Conservation (phyloP, 2,329 filamentous ascomycete genomes). For the Ophiostoma angusticollis region DNA sequence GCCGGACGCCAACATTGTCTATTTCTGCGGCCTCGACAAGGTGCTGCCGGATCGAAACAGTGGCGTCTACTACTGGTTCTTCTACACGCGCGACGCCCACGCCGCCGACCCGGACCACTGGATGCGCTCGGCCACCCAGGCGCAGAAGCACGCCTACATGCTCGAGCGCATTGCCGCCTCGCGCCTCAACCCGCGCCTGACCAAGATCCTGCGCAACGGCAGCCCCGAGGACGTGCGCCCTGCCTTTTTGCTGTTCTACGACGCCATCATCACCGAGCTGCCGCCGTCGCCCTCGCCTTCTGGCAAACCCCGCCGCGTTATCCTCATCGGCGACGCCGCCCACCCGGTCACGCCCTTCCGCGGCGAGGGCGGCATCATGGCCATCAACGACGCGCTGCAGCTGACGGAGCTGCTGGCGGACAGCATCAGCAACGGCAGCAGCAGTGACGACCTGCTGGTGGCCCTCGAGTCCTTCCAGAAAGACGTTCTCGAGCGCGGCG, state of each 20-base stretch:
- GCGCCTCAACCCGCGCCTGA: constrained; percentile 9
- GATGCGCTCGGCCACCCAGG: constrained; percentile 15
- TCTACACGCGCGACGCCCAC: constrained; percentile 13
- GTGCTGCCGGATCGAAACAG: constrained; percentile 12
- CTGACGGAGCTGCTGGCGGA: constrained; percentile 17
- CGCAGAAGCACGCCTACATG: constrained; percentile 8
- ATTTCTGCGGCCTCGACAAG: constrained; percentile 18
- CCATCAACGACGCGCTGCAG: constrained; percentile 26
- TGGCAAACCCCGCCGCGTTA: constrained; percentile 19
- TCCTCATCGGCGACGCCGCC: constrained; percentile 32
- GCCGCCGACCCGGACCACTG: constrained; percentile 22
- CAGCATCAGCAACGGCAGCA: constrained; percentile 4
- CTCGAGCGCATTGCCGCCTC: background rate
- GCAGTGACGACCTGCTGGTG: constrained; percentile 4
- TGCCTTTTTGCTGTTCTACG: constrained; percentile 9
- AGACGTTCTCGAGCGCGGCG: constrained; percentile 18
- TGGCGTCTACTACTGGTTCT: constrained; percentile 20
- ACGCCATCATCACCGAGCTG: constrained; percentile 22
- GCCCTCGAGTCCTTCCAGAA: constrained; percentile 17
- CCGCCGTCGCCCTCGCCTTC: constrained; percentile 23
- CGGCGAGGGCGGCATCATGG: constrained; percentile 35
- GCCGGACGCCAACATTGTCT: constrained; percentile 3
- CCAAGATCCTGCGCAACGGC: constrained; percentile 18
- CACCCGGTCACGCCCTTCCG: constrained; percentile 34
- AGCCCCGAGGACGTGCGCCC: constrained; percentile 21